Evolutionary conservation across 768 basidiomycete genomes (phyloP).

Genomic region (Pleurotus giganteus): DNA sequence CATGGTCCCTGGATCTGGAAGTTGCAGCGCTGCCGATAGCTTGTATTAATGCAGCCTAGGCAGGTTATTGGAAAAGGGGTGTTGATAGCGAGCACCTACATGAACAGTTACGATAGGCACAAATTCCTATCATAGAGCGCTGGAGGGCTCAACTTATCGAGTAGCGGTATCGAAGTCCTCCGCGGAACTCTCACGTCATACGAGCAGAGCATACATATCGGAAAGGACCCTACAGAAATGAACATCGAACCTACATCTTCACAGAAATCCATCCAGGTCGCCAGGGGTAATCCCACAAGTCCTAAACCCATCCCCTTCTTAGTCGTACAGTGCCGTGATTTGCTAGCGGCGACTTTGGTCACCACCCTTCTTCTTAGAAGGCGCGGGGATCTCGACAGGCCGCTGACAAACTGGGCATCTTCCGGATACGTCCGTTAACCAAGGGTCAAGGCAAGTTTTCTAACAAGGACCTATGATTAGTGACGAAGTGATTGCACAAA

Average conservation of each 20-base stretch:
- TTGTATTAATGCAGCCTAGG: no score
- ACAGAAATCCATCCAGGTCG: slow-evolving; percentile 22
- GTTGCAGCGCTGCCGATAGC: no score
- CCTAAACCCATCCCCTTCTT: no score
- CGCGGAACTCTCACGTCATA: no score
- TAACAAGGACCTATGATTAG: slow-evolving; percentile 24
- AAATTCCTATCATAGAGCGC: no score
- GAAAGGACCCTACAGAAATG: neutral
- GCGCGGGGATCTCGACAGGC: slow-evolving; percentile 54
- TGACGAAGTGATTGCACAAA: slow-evolving; percentile 2
- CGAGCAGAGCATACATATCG: neutral
- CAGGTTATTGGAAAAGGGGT: no score
- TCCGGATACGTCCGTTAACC: slow-evolving; percentile 82
- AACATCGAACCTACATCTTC: slow-evolving; percentile 18
- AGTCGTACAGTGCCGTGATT: no score
- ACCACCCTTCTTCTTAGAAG: slow-evolving; percentile 28
- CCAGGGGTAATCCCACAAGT: slow-evolving; percentile 2
- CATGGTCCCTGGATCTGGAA: no score
- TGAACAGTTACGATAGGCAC: no score
- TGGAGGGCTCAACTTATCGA: no score
- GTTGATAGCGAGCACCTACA: no score
- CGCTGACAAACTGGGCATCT: slow-evolving; percentile 87
- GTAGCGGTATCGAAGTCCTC: no score
- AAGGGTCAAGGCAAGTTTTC: slow-evolving; percentile 90
- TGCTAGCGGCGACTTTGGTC: neutral